Evolutionary conservation across 169 alveolate genomes (phyloP).

Genomic region (Plasmodium fragile): DNA sequence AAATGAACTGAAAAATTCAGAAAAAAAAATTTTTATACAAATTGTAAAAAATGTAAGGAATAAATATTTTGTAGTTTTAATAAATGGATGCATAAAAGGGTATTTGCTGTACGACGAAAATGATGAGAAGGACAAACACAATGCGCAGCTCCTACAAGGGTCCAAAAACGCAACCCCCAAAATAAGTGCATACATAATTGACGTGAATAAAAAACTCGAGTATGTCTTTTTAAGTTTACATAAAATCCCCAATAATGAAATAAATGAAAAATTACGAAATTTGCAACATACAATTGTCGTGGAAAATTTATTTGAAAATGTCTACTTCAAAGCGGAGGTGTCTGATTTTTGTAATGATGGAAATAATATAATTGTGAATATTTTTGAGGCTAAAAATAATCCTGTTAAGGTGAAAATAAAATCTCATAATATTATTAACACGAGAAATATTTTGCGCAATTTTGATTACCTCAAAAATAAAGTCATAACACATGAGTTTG

Average conservation of each 20-base stretch:
- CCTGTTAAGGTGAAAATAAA: conserved; percentile 56
- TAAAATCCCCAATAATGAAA: conserved; percentile 9
- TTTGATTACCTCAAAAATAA: conserved; percentile 75
- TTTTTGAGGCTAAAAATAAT: conserved; percentile 52
- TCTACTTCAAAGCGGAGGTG: conserved; percentile 68
- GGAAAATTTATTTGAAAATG: conserved; percentile 74
- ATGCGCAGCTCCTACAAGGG: background rate
- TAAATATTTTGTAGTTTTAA: conserved; percentile 66
- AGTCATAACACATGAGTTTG: conserved; percentile 36
- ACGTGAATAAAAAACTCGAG: conserved; percentile 69
- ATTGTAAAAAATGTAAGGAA: conserved; percentile 71
- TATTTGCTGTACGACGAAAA: conserved; percentile 53
- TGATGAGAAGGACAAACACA: background rate
- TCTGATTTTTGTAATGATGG: conserved; percentile 71
- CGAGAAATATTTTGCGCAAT: conserved; percentile 62
- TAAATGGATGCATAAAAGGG: conserved; percentile 72
- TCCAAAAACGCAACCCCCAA: background rate
- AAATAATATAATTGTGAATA: conserved; percentile 66
- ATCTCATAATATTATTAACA: conserved; percentile 73
- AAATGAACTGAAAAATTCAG: conserved; percentile 48
- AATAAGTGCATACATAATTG: conserved; percentile 74
- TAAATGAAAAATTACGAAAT: conserved; percentile 18
- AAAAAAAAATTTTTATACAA: conserved; percentile 61
- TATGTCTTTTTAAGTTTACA: conserved; percentile 61
- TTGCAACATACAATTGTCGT: conserved; percentile 47